phyloP scores from a whole-genome alignment of 2,329 filamentous ascomycete species.

The Cryoendolithus antarcticus region DNA sequence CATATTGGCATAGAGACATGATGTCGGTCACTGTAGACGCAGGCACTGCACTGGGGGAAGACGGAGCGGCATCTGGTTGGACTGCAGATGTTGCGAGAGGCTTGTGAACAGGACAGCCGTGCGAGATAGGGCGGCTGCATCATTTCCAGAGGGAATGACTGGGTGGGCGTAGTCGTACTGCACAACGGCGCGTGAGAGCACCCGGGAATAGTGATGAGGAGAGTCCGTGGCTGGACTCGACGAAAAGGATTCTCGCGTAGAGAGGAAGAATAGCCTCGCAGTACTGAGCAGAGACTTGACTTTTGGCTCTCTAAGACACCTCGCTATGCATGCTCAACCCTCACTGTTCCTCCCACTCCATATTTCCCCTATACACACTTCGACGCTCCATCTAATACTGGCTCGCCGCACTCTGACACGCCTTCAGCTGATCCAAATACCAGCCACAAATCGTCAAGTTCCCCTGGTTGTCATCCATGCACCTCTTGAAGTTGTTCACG shows the following conservation, averaged over 20 bases:
- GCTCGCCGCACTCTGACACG: conserved; percentile 35
- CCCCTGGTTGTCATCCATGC: conserved; percentile 89
- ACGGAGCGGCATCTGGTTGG: neutral
- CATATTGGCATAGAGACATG: neutral
- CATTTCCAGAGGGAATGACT: neutral
- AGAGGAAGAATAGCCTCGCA: too few species aligned
- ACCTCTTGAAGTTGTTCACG: conserved; percentile 77
- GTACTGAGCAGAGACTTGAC: too few species aligned
- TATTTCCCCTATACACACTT: neutral
- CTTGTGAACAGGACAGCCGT: neutral
- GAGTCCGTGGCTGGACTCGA: too few species aligned
- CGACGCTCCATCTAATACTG: conserved; percentile 30
- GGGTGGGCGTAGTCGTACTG: conserved; percentile 1
- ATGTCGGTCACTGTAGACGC: neutral
- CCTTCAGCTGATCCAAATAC: conserved; percentile 50
- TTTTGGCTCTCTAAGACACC: neutral
- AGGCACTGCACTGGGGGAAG: neutral
- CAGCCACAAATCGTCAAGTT: conserved; percentile 83
- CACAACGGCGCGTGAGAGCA: neutral
- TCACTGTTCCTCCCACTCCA: neutral
- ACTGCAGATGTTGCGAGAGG: neutral
- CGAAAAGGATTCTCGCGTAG: too few species aligned
- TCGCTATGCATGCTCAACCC: neutral
- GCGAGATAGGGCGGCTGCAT: conserved; percentile 25
- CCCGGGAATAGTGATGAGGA: too few species aligned